phyloP scores from a whole-genome alignment of 371 early-diverging fungal species.

The Mortierella sp. region DNA sequence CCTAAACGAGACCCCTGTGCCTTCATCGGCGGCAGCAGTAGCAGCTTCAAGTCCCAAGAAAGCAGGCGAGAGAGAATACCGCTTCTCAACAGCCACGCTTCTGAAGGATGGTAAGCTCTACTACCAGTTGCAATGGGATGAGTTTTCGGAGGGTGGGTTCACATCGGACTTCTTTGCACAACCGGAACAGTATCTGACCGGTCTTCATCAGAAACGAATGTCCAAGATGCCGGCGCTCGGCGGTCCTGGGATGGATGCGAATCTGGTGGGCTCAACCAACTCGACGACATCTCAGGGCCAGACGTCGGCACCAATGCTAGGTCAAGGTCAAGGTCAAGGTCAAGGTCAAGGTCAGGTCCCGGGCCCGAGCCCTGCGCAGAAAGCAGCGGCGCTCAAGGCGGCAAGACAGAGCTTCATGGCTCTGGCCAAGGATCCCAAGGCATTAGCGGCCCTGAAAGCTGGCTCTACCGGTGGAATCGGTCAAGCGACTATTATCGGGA shows the following conservation, averaged over 20 bases:
- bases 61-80: slow-evolving; percentile 49
- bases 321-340: slow-evolving; percentile 26
- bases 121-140: slow-evolving; percentile 59
- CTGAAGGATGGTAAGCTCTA: slow-evolving; percentile 61
- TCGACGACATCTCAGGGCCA: slow-evolving; percentile 35
- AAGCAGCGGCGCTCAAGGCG: slow-evolving; percentile 49
- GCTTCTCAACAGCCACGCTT: slow-evolving; percentile 57
- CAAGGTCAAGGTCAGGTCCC: slow-evolving; percentile 24
- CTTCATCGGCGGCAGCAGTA: not conserved
- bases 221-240: slow-evolving; percentile 32
- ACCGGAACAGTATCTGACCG: slow-evolving; percentile 57
- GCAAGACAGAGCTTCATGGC: slow-evolving; percentile 56
- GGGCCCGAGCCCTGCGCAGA: slow-evolving; percentile 51
- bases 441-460: slow-evolving; percentile 58
- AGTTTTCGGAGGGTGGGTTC: slow-evolving; percentile 46
- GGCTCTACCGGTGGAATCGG: slow-evolving; percentile 57
- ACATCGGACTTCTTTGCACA: slow-evolving; percentile 48
- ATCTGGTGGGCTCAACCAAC: slow-evolving; percentile 17
- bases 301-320: slow-evolving; percentile 23
- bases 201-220: slow-evolving; percentile 54
- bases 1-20: slow-evolving; percentile 8
- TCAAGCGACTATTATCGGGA: slow-evolving; percentile 60
- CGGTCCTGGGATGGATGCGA: slow-evolving; percentile 38
- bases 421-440: slow-evolving; percentile 55
- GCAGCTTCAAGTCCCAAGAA: slow-evolving; percentile 39